These are phyloP conservation scores for Smallanthus sonchifolius DNA, from an alignment of 129 eudicot genomes.

Conservation along the genomic window DNA sequence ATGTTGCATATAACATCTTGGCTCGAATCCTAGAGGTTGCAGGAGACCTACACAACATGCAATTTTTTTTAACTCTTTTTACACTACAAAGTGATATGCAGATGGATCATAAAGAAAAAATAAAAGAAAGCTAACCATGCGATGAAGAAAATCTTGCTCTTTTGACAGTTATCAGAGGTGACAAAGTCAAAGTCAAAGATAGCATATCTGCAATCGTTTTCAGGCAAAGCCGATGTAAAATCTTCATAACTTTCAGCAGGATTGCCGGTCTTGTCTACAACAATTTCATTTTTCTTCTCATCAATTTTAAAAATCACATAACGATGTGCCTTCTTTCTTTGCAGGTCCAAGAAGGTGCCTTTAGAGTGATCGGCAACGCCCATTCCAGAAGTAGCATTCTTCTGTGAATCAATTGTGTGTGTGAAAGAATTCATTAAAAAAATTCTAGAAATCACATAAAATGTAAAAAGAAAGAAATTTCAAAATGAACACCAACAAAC, in stretches of 20 bases:
- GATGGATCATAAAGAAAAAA: not conserved
- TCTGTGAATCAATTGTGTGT: constrained; percentile 27
- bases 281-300: constrained; percentile 77
- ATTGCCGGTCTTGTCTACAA: constrained; percentile 81
- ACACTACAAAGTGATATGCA: not conserved
- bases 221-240: constrained; percentile 65
- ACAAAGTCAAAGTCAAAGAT: constrained; percentile 77
- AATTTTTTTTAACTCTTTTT: not conserved
- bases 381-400: constrained; percentile 68
- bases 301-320: constrained; percentile 77
- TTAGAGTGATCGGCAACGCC: constrained; percentile 60
- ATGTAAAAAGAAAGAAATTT: not conserved
- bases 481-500: not conserved
- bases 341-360: constrained; percentile 57
- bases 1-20: constrained; percentile 77
- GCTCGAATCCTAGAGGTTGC: constrained; percentile 65
- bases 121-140: constrained; percentile 46
- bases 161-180: constrained; percentile 76
- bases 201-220: constrained; percentile 78
- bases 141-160: constrained; percentile 92
- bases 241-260: constrained; percentile 80
- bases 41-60: constrained; percentile 51
- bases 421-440: not conserved
- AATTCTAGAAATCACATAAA: not conserved
- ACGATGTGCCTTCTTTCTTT: constrained; percentile 69